Evolutionary conservation across 805 yeast species (phyloP), one percentile per base, ranked within the genome.

Genomic region (Kodamaea kaohsiungensis): DNA sequence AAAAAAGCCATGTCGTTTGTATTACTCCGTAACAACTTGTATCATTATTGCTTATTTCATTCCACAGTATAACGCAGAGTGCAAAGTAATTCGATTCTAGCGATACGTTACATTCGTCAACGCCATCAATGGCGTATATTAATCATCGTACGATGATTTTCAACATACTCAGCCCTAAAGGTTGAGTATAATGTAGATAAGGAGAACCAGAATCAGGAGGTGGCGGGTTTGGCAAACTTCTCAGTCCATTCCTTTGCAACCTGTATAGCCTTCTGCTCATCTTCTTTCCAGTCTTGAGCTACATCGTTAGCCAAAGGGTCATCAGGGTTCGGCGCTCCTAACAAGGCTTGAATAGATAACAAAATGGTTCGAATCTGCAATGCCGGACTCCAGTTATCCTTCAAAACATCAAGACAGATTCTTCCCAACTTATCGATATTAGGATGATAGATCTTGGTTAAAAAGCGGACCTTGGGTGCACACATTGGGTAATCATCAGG

Each of bases 401-500:
- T 95, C 67, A 95, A 79, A 43, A 95, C 98, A 68, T 95, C 98
- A 50, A 95, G 80, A 73, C 99, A 95, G 63, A 95, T 93, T 59
- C 99, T 81, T 7, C 99, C 99, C 59, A 95, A 78, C 68, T 95
- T 83, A 68, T 95, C 99, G 61, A 95, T 95, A 70, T 95, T 95
- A 43, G 97, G 99, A 67, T 95, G 99, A 70, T 95, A 95, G 25
- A 95, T 92, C 70, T 87, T 90, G 30, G 99, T 95, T 58, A 95
- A 74, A 64, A 95, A 95, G 55, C 99, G 81, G 52, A 95, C 96
- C 68, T 91, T 92, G 50, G 99, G 99, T 0, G 99, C 96, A 65
- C 90, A 91, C 98, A 93, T 77, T 10, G 99, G 99, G 70, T 95
- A 95, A 66, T 95, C 99, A 66, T 95, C 98, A 1, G 99, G 98